These are phyloP conservation scores for Clonostachys byssicola DNA, from an alignment of 2,329 filamentous ascomycete species.

Conservation along the genomic window DNA sequence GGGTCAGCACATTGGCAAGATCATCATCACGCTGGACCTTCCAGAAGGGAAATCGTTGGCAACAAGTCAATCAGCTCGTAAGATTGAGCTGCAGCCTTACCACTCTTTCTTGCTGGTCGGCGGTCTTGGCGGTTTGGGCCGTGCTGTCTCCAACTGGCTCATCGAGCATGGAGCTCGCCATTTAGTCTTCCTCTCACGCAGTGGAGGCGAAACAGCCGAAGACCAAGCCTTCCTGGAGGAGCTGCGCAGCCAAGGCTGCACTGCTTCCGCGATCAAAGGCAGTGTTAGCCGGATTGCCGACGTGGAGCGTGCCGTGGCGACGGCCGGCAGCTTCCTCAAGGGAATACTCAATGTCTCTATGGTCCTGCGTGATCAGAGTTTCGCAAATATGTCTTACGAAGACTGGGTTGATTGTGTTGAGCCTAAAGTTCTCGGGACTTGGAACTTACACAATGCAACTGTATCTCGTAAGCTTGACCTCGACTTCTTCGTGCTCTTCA, in stretches of 20 bases:
- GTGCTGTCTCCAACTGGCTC: conserved; percentile 41
- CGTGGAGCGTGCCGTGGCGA: conserved; percentile 14
- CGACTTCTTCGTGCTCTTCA: conserved; percentile 25
- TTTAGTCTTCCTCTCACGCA: conserved; percentile 43
- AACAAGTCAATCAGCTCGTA: background rate
- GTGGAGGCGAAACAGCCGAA: conserved; percentile 18
- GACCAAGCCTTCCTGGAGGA: conserved; percentile 10
- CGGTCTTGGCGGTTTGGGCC: conserved; percentile 22
- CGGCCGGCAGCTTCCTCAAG: conserved; percentile 19
- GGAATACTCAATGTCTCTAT: conserved; percentile 35
- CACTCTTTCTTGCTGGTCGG: conserved; percentile 22
- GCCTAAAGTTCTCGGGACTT: conserved; percentile 26
- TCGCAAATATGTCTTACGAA: conserved; percentile 21
- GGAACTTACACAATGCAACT: conserved; percentile 22
- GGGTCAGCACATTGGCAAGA: conserved; percentile 33
- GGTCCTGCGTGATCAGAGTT: conserved; percentile 14
- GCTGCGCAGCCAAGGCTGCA: conserved; percentile 15
- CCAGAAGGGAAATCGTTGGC: background rate
- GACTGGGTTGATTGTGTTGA: conserved; percentile 15
- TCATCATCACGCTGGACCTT: conserved; percentile 21
- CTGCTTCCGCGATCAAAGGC: conserved; percentile 19
- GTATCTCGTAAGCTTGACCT: conserved; percentile 2
- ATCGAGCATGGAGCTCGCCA: conserved; percentile 40
- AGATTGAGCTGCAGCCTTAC: conserved; percentile 7
- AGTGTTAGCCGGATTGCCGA: conserved; percentile 20